Percentiles rank a stretch among this genome's conserved stretches.
Evolutionary conservation across 2,329 filamentous ascomycete genomes (phyloP).

Genomic region (Monosporascus sp.): DNA sequence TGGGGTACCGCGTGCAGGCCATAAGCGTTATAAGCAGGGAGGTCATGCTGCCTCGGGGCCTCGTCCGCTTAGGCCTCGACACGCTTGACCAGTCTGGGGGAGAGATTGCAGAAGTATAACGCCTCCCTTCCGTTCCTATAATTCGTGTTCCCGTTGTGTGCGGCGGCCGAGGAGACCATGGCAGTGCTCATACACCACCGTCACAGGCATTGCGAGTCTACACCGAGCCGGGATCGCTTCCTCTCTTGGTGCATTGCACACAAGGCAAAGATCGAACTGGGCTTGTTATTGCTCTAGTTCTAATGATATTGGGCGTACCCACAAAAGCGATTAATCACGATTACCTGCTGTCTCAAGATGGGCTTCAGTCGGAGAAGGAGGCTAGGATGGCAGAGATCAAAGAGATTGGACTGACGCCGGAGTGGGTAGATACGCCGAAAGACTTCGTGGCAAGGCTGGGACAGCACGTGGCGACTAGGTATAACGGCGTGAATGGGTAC

Average conservation of each 20-base stretch:
- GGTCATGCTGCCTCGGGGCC: slow-evolving; percentile 66
- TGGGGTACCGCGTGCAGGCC: slow-evolving; percentile 64
- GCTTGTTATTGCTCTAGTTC: slow-evolving; percentile 59
- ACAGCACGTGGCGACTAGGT: slow-evolving; percentile 51
- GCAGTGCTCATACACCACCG: background rate
- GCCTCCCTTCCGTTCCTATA: background rate
- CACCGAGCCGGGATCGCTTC: slow-evolving; percentile 45
- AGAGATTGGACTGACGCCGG: slow-evolving; percentile 65
- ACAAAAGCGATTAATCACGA: slow-evolving; percentile 60
- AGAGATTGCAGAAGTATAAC: slow-evolving; percentile 47
- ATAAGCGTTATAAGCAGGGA: slow-evolving; percentile 63
- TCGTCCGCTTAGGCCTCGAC: slow-evolving; percentile 64
- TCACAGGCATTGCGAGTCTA: slow-evolving; percentile 42
- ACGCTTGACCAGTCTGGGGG: slow-evolving; percentile 62
- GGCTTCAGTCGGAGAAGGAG: slow-evolving; percentile 55
- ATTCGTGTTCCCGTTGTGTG: background rate
- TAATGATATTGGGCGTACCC: slow-evolving; percentile 58
- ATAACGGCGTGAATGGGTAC: slow-evolving; percentile 64
- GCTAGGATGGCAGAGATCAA: slow-evolving; percentile 62
- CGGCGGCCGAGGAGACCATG: too few species aligned
- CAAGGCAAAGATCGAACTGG: slow-evolving; percentile 86
- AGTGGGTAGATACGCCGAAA: slow-evolving; percentile 62
- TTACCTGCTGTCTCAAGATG: slow-evolving; percentile 60
- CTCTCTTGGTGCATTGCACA: slow-evolving; percentile 74
- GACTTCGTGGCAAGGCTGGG: slow-evolving; percentile 58